Conservation (phyloP, 495 filamentous ascomycete genomes). For the Daldinia childiae region DNA sequence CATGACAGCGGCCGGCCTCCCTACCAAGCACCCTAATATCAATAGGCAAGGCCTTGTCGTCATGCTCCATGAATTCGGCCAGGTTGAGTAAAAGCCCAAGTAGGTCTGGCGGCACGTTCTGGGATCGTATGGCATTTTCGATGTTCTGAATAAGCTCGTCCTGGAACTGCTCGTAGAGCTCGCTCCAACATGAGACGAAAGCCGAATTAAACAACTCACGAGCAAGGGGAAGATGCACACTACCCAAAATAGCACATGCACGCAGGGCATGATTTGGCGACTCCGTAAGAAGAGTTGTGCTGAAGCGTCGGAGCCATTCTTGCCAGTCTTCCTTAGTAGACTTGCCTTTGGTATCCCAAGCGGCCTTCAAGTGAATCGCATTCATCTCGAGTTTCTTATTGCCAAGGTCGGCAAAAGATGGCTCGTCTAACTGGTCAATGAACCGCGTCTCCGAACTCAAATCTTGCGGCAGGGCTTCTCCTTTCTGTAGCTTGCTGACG, state of each 20-base stretch:
- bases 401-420: constrained; percentile 79
- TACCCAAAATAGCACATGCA: constrained; percentile 90
- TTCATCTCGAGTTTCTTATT: constrained; percentile 96
- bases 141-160: constrained; percentile 95
- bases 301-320: constrained; percentile 97
- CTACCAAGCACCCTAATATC: constrained; percentile 92
- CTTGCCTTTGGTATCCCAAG: constrained; percentile 95
- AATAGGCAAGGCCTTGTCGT: constrained; percentile 97
- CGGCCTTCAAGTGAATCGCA: constrained; percentile 94
- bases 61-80: constrained; percentile 99
- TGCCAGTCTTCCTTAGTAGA: constrained; percentile 98
- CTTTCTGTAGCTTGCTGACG: constrained; percentile 90
- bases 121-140: constrained; percentile 90
- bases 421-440: constrained; percentile 78
- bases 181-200: constrained; percentile 98
- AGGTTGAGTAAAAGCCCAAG: constrained; percentile 94
- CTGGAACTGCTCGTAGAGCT: constrained; percentile 92
- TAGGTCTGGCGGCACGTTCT: constrained; percentile 93
- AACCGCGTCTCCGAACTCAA: constrained; percentile 89
- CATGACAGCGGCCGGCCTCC: constrained; percentile 94
- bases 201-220: constrained; percentile 96
- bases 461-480: constrained; percentile 92
- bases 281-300: constrained; percentile 92
- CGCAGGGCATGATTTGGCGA: constrained; percentile 93
- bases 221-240: constrained; percentile 90